A percentile compares a stretch with the other conserved stretches of the same genome.
phyloP scores from a whole-genome alignment of 2,329 filamentous ascomycete species.

The Dactylellina cionopaga region DNA sequence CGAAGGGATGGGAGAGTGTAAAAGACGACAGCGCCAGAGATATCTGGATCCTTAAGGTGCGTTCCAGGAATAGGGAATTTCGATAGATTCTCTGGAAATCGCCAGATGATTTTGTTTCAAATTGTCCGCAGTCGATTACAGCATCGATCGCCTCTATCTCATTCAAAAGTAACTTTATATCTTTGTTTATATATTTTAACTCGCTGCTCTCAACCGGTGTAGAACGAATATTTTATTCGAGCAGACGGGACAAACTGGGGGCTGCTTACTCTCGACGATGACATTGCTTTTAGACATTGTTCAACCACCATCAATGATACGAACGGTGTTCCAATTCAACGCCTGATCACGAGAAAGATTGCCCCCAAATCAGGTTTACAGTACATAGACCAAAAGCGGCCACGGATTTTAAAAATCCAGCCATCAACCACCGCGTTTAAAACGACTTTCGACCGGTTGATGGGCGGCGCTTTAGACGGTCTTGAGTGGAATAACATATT shows the following conservation, averaged over 20 bases:
- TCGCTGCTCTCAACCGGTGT: too few species aligned
- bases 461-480: constrained; percentile 53
- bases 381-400: constrained; percentile 53
- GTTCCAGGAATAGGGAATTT: too few species aligned
- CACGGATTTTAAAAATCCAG: constrained; percentile 48
- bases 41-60: constrained; percentile 34
- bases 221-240: constrained; percentile 36
- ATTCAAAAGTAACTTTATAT: not conserved
- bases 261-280: too few species aligned
- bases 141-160: not conserved
- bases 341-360: not conserved
- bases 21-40: constrained; percentile 36
- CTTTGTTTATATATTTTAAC: too few species aligned
- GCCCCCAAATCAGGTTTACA: constrained; percentile 32
- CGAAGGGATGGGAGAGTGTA: not conserved
- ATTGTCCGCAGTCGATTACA: not conserved
- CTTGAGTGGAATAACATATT: constrained; percentile 57
- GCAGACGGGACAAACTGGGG: too few species aligned
- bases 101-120: not conserved
- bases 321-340: not conserved
- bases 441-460: constrained; percentile 54
- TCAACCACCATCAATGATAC: not conserved
- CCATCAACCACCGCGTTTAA: constrained; percentile 45
- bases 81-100: too few species aligned
- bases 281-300: not conserved